Evolutionary conservation across 1,284 basidiomycete species (phyloP).

Genomic region (Leucoagaricus sp.): DNA sequence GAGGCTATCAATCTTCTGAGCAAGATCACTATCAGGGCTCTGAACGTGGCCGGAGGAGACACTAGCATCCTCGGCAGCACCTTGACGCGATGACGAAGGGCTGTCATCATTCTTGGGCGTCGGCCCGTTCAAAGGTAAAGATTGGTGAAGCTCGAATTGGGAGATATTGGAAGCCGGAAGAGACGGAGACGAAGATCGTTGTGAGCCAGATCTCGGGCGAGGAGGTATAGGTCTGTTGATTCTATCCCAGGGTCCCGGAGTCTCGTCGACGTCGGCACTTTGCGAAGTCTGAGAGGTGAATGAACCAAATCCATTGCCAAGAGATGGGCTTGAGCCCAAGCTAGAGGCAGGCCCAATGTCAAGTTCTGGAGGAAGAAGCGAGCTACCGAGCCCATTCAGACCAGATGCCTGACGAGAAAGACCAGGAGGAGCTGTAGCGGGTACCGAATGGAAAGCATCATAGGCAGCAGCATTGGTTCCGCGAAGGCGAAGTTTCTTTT

Average conservation of each 20-base stretch:
- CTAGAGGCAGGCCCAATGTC: slow-evolving; percentile 19
- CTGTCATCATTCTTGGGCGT: slow-evolving; percentile 11
- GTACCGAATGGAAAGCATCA: slow-evolving; percentile 76
- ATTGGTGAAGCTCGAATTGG: neutral
- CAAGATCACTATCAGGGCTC: slow-evolving; percentile 29
- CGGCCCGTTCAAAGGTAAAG: slow-evolving; percentile 2
- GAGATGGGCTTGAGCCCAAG: slow-evolving; percentile 26
- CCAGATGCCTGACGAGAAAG: slow-evolving; percentile 25
- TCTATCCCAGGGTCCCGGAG: slow-evolving; percentile 39
- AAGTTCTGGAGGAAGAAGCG: slow-evolving; percentile 16
- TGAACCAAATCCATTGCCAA: slow-evolving; percentile 22
- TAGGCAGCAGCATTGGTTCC: slow-evolving; percentile 54
- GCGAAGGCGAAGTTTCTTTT: slow-evolving; percentile 51
- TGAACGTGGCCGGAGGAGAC: slow-evolving; percentile 26
- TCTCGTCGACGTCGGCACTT: slow-evolving; percentile 20
- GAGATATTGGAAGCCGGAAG: neutral
- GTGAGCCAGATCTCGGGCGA: slow-evolving; percentile 32
- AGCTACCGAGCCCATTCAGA: slow-evolving; percentile 24
- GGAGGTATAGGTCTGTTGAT: slow-evolving; percentile 10
- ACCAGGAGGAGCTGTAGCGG: slow-evolving; percentile 27
- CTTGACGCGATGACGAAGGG: neutral
- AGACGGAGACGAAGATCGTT: slow-evolving; percentile 35
- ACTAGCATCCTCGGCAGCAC: slow-evolving; percentile 22
- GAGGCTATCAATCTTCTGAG: slow-evolving; percentile 44
- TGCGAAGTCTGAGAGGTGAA: slow-evolving; percentile 1